A percentile compares a stretch with the other conserved stretches of the same genome.
Evolutionary conservation across 2,329 filamentous ascomycete genomes (phyloP).

Genomic region (Taxawa tesnikishii): DNA sequence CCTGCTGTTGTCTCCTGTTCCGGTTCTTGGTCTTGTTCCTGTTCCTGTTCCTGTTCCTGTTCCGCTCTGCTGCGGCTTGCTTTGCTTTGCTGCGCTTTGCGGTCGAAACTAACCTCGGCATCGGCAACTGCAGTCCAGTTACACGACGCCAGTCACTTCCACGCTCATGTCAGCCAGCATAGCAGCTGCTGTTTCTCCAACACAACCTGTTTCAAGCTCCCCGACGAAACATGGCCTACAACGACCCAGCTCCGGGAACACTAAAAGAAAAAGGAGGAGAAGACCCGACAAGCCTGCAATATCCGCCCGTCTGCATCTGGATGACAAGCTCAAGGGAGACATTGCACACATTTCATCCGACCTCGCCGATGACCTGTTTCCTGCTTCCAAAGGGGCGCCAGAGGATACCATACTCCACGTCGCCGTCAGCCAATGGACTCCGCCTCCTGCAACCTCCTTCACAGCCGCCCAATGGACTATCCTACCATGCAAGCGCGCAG

Average conservation of each 20-base stretch:
- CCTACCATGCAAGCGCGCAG: conserved; percentile 53
- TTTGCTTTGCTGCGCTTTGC: too few relatives aligned
- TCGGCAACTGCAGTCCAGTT: too few relatives aligned
- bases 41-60: too few relatives aligned
- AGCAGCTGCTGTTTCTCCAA: neutral
- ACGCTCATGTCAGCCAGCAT: too few relatives aligned
- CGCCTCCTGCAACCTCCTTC: conserved; percentile 34
- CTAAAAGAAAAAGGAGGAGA: conserved; percentile 39
- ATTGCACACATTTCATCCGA: conserved; percentile 79
- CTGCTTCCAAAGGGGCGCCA: conserved; percentile 18
- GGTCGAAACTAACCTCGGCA: too few relatives aligned
- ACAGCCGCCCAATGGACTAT: conserved; percentile 71
- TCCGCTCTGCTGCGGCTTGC: too few relatives aligned
- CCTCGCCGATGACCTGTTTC: conserved; percentile 71
- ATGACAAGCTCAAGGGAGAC: conserved; percentile 75
- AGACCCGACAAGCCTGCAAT: conserved; percentile 58
- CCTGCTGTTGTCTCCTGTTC: too few relatives aligned
- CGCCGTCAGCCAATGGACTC: conserved; percentile 63
- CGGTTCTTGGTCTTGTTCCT: too few relatives aligned
- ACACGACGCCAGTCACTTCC: too few relatives aligned
- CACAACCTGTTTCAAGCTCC: conserved; percentile 2
- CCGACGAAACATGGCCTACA: conserved; percentile 27
- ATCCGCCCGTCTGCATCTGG: conserved; percentile 68
- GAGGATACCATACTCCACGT: conserved; percentile 32
- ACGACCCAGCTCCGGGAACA: conserved; percentile 28